A percentile compares a stretch with the other conserved stretches of the same genome.
Evolutionary conservation across 345 rosid genomes (phyloP).

Genomic region (Gossypium thurberi): DNA sequence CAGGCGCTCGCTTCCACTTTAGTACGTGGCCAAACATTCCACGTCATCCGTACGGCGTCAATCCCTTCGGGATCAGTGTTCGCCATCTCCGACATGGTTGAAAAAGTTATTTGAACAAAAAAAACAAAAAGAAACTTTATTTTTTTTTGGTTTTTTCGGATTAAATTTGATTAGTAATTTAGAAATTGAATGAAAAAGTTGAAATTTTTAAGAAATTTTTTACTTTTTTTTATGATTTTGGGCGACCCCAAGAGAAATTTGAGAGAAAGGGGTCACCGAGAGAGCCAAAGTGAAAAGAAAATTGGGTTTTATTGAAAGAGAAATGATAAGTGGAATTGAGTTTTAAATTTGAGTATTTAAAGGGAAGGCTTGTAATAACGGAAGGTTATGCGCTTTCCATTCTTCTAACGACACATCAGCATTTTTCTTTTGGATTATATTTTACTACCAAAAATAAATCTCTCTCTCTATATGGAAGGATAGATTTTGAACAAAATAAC

Average conservation of each 20-base stretch:
- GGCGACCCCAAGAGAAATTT: constrained; percentile 21
- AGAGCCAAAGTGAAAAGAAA: background rate
- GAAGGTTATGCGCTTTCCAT: background rate
- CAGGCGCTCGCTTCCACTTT: constrained; percentile 95
- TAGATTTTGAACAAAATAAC: no score
- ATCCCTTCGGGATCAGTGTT: constrained; percentile 83
- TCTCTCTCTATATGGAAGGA: background rate
- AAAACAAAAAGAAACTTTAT: background rate
- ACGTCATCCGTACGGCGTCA: constrained; percentile 94
- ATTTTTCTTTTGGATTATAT: background rate
- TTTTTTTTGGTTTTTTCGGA: background rate
- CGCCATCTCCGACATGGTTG: constrained; percentile 73
- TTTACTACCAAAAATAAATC: background rate
- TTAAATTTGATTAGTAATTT: background rate
- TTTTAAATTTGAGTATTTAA: background rate
- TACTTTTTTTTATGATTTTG: background rate
- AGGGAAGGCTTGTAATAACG: background rate
- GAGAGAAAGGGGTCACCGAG: constrained; percentile 26
- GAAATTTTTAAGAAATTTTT: background rate
- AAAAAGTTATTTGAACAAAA: background rate
- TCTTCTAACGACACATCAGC: background rate
- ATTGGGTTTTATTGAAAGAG: background rate
- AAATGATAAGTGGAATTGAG: background rate
- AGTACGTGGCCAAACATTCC: constrained; percentile 97
- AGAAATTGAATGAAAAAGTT: background rate